A percentile compares a stretch with the other conserved stretches of the same genome.
Evolutionary conservation across 345 rosid species (phyloP).

Genomic region (Sisymbrium irio): DNA sequence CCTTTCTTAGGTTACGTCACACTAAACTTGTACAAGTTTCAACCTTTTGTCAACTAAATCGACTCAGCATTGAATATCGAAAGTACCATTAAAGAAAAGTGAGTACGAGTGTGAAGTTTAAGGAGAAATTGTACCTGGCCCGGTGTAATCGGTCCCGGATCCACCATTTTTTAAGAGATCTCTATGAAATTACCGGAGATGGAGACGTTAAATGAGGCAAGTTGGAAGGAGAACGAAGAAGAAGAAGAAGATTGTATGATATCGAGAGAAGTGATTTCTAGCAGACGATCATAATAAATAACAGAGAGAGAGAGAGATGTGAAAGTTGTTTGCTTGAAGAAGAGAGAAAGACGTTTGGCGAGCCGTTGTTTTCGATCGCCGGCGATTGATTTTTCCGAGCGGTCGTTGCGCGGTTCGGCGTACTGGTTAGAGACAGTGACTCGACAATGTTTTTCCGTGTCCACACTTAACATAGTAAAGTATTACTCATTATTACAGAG

Average conservation of each 20-base stretch:
- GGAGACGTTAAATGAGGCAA: neutral
- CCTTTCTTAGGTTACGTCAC: neutral
- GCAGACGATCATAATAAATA: constrained; percentile 40
- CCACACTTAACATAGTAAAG: too few relatives aligned
- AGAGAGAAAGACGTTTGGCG: constrained; percentile 46
- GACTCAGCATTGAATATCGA: constrained; percentile 13
- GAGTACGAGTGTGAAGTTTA: neutral
- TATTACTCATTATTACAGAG: too few relatives aligned
- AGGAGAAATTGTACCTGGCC: constrained; percentile 56
- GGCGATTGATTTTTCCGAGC: constrained; percentile 23
- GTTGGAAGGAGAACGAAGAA: neutral
- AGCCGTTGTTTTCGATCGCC: constrained; percentile 54
- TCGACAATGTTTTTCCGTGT: neutral
- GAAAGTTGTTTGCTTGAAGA: constrained; percentile 62
- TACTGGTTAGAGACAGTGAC: constrained; percentile 30
- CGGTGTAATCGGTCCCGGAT: constrained; percentile 67
- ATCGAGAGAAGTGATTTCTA: constrained; percentile 33
- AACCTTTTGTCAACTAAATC: neutral
- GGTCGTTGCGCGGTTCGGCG: constrained; percentile 15
- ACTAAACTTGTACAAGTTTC: neutral
- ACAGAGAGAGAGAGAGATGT: constrained; percentile 15
- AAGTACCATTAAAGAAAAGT: neutral
- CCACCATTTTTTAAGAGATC: constrained; percentile 52
- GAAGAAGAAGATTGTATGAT: neutral
- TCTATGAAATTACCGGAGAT: constrained; percentile 37